These are phyloP conservation scores for Colletotrichum tropicale DNA, from an alignment of 2,329 filamentous ascomycete species.

Conservation along the genomic window DNA sequence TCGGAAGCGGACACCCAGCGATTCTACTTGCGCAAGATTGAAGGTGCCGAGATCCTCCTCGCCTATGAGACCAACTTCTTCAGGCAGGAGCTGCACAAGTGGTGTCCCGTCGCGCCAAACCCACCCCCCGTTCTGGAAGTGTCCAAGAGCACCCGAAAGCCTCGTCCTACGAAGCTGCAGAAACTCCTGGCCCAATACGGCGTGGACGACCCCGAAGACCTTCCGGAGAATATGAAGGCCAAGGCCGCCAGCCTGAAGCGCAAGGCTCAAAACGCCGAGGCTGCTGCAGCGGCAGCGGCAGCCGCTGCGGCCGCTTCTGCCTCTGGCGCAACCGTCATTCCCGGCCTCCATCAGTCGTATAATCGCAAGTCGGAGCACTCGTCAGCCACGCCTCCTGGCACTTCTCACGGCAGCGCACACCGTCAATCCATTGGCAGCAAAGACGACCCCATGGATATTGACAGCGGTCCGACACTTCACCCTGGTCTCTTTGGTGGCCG, in stretches of 20 bases:
- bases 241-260: conserved; percentile 78
- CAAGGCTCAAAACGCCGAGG: conserved; percentile 68
- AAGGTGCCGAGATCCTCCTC: conserved; percentile 92
- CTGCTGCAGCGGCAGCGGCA: conserved; percentile 43
- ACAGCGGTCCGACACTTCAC: conserved; percentile 40
- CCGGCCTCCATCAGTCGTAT: background rate
- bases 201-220: conserved; percentile 87
- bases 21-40: conserved; percentile 96
- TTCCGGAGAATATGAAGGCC: conserved; percentile 81
- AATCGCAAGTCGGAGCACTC: conserved; percentile 20
- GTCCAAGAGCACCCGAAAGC: conserved; percentile 92
- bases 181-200: conserved; percentile 90
- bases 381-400: conserved; percentile 21
- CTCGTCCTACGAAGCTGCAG: conserved; percentile 93
- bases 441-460: conserved; percentile 44
- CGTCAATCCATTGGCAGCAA: conserved; percentile 25
- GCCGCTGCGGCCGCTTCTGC: conserved; percentile 20
- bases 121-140: conserved; percentile 85
- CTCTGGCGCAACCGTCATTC: conserved; percentile 8
- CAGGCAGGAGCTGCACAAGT: conserved; percentile 92
- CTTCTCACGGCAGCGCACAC: conserved; percentile 26
- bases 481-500: conserved; percentile 46
- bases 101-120: conserved; percentile 86
- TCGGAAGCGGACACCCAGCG: conserved; percentile 89
- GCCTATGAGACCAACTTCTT: conserved; percentile 97